These are phyloP conservation scores for Ogataea ganodermae DNA, from an alignment of 805 yeast species.

Conservation along the genomic window DNA sequence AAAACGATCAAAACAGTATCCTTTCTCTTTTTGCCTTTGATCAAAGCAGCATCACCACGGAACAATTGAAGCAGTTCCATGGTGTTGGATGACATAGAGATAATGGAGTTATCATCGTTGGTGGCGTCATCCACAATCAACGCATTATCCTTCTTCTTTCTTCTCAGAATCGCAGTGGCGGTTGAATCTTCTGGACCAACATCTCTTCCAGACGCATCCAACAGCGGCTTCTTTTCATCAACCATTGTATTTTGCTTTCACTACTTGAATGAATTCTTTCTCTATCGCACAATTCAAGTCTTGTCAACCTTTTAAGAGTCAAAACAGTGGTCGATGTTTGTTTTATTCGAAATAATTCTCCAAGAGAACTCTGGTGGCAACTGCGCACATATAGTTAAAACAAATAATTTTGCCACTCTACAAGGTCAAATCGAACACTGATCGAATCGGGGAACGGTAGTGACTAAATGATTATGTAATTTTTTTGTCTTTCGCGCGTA, in stretches of 20 bases:
- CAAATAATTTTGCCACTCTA: conserved; percentile 12
- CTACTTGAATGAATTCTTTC: conserved; percentile 9
- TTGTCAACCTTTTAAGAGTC: background rate
- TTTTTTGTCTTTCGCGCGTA: no score
- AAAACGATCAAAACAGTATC: conserved; percentile 95
- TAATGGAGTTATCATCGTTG: conserved; percentile 95
- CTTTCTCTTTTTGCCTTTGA: conserved; percentile 96
- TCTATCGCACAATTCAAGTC: conserved; percentile 2
- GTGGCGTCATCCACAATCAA: conserved; percentile 95
- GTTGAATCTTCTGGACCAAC: conserved; percentile 47
- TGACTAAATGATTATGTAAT: background rate
- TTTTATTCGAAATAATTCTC: background rate
- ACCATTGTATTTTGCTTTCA: conserved; percentile 23
- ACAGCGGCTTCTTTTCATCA: conserved; percentile 38
- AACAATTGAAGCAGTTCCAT: conserved; percentile 93
- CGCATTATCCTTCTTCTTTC: conserved; percentile 96
- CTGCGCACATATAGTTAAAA: conserved; percentile 4
- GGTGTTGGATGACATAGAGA: conserved; percentile 91
- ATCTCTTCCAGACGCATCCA: conserved; percentile 41
- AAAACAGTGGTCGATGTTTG: conserved; percentile 1
- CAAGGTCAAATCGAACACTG: conserved; percentile 6
- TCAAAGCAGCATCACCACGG: conserved; percentile 96
- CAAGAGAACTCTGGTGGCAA: conserved; percentile 5
- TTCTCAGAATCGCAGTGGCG: conserved; percentile 95
- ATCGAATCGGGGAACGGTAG: background rate